A percentile compares a stretch with the other conserved stretches of the same genome.
Conservation (phyloP, 225 moss, liverwort and hornwort genomes). For the Bryoerythrophyllum caledonicum region DNA sequence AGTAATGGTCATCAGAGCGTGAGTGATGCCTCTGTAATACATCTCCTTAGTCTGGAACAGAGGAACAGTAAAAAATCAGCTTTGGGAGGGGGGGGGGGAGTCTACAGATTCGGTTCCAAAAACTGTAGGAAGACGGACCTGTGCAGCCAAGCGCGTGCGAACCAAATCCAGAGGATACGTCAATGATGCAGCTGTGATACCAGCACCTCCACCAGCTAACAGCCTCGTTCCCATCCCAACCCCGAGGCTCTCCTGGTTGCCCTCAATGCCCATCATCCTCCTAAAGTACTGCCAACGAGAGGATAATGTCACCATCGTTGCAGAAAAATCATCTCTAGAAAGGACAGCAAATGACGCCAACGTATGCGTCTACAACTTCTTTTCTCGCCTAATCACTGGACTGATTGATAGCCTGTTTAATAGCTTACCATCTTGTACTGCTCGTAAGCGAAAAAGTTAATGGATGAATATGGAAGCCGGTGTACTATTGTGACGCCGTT, state of each 20-base stretch:
- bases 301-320: conserved; percentile 43
- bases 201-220: conserved; percentile 95
- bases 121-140: conserved; percentile 39
- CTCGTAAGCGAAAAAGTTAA: conserved; percentile 96
- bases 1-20: conserved; percentile 75
- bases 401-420: conserved; percentile 4
- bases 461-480: conserved; percentile 93
- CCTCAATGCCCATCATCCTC: conserved; percentile 80
- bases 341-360: conserved; percentile 27
- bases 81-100: not conserved
- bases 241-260: conserved; percentile 85
- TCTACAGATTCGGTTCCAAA: not conserved
- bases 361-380: conserved; percentile 15
- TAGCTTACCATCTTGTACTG: conserved; percentile 86
- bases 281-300: conserved; percentile 75
- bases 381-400: not conserved
- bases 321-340: too few species aligned
- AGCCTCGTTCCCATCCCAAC: conserved; percentile 94
- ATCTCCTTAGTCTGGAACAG: conserved; percentile 80
- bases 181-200: conserved; percentile 91
- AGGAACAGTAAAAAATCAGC: conserved; percentile 17
- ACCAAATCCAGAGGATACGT: conserved; percentile 97
- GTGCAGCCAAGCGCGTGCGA: conserved; percentile 94
- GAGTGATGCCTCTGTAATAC: conserved; percentile 94
- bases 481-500: conserved; percentile 98